Evolutionary conservation across 441 rosid species (phyloP), one percentile per base, ranked within the genome.

Genomic region (Corymbia calophylla): DNA sequence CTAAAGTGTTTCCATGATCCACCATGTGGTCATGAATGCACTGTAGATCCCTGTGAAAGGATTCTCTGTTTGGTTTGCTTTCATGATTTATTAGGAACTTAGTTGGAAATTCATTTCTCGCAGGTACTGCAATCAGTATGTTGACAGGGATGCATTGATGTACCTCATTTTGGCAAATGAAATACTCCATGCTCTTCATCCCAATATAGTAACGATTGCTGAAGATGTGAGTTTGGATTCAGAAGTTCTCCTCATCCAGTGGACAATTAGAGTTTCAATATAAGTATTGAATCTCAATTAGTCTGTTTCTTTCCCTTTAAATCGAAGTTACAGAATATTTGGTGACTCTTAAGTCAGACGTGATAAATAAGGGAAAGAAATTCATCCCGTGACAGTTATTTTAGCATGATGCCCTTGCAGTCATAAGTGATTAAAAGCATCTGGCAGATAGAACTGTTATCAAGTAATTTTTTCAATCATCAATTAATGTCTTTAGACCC

Each of bases 71-170:
- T 53, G 31, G 51, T 56, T 47, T 62, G 53, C 62, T 62, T 39
- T 49, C 53, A 27, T 60, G 39, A 60, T 86, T 31, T 84, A 27
- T 86, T 2, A 53, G 88, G 87, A 86, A 86, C 44, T 86, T 68
- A 85, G 88, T 86, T 91, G 53, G 82, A 87, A 82, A 90, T 89
- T 90, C 87, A 53, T 91, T 85, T 90, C 70, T 90, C 92, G 93
- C 96, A 98, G 99, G 94, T 98, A 96, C 92, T 97, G 99, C 93
- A 97, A 97, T 94, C 99, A 97, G 91, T 94, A 97, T 89, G 97
- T 98, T 88, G 99, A 98, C 93, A 94, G 91, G 91, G 99, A 98
- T 93, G 99, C 99, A 70, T 90, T 97, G 87, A 90, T 95, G 91
- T 98, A 96, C 93, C 99, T 98, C 93, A 94, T 96, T 88, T 93